Percentiles rank a stretch among this genome's conserved stretches.
Evolutionary conservation across 2,329 filamentous ascomycete genomes (phyloP).

Genomic region (Neonectria coccinea): DNA sequence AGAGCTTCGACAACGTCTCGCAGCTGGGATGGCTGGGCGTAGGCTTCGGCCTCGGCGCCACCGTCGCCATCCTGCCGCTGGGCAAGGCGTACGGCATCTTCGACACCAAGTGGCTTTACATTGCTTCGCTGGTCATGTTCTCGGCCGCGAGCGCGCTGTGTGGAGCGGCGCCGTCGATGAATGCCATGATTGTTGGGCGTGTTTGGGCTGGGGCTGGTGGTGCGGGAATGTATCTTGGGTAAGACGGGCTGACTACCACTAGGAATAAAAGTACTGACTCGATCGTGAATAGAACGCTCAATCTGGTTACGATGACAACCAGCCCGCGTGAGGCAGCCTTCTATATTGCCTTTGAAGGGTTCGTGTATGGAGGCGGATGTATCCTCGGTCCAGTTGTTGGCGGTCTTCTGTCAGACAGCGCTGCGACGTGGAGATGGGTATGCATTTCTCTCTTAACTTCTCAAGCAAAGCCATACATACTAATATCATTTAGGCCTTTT

Average conservation of each 20-base stretch:
- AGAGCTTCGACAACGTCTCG: constrained; percentile 34
- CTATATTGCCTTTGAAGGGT: constrained; percentile 44
- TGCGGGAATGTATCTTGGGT: constrained; percentile 39
- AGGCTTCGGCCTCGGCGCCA: constrained; percentile 35
- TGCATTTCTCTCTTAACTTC: neutral
- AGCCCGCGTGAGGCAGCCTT: constrained; percentile 42
- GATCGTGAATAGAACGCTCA: constrained; percentile 20
- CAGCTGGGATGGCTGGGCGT: constrained; percentile 38
- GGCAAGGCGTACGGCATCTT: constrained; percentile 48
- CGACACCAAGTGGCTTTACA: constrained; percentile 57
- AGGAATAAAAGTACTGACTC: constrained; percentile 2
- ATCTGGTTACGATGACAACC: constrained; percentile 24
- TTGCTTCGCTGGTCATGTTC: constrained; percentile 43
- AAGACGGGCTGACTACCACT: neutral
- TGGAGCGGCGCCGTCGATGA: constrained; percentile 57
- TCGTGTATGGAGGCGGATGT: constrained; percentile 55
- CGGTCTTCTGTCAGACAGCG: constrained; percentile 55
- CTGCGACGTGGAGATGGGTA: constrained; percentile 56
- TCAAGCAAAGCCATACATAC: neutral
- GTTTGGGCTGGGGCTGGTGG: constrained; percentile 58
- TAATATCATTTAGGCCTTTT: constrained; percentile 57
- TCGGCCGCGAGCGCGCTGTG: constrained; percentile 51
- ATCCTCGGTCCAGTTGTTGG: constrained; percentile 57
- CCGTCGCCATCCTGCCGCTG: constrained; percentile 33
- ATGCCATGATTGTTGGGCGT: constrained; percentile 59